Evolutionary conservation across 2,329 filamentous ascomycete genomes (phyloP), one percentile per base, ranked within the genome.

Genomic region (Coniochaeta sp.): DNA sequence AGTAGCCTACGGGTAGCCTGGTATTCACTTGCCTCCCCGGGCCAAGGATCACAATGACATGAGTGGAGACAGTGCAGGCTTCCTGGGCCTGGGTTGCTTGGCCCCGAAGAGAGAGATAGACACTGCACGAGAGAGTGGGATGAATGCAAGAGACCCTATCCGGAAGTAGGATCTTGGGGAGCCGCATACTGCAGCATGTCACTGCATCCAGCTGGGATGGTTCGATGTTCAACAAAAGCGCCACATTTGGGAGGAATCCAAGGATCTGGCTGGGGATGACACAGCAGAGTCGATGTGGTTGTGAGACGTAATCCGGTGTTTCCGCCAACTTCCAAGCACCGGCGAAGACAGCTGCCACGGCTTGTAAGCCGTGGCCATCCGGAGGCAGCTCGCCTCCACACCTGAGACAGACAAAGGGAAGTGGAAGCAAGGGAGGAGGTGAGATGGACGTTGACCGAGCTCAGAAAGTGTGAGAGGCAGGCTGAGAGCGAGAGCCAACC

Each of bases 121-220:
- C 47, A 57, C 54, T 34, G 54, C 54, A 57, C 3, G 34, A 57
- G 31, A 19, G 58, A 50, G 58, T 59, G 58, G 58, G 58, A 59
- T 59, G 58, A 40, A 38, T 59, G 58, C 58, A 59, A 24, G 50
- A 43, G 22, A 33, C 58, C 33, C 33, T 55, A 43, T 59, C 52
- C 28, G 56, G 56, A 58, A 31, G 24, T 22, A 5, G 38, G 11
- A 44, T 40, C 28, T 44, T 59, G 57, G 58, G 47, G 47, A 59
- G 58, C 58, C 47, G 47, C 58, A 55, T 57, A 57, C 34, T 57
- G 31, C 31, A 34, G 19, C 54, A 31, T 22, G 34, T 34, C 54
- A 57, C 54, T 22, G 54, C 54, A 22, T 47, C 43, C n/a, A 26
- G 31, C 28, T 38, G 54, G 31, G 54, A 11, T 38, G 34, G 14